These are phyloP conservation scores for Tuctoria greenei DNA, from an alignment of 176 grass and related monocot genomes.

Conservation along the genomic window DNA sequence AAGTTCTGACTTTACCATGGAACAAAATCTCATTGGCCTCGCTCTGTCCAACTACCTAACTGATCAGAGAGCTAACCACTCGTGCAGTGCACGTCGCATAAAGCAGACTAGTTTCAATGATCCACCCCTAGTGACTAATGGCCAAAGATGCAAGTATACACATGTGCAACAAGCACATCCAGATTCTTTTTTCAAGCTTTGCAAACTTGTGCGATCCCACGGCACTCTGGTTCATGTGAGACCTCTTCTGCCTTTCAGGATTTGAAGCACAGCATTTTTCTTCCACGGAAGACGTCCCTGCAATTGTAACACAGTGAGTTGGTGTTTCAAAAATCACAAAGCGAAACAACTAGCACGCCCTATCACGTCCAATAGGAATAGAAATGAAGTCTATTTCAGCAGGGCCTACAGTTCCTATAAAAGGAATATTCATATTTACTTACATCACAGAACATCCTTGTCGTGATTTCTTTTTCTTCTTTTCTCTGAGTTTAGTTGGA, in stretches of 20 bases:
- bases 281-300: conserved; percentile 60
- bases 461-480: conserved; percentile 88
- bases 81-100: conserved; percentile 35
- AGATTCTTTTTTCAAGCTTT: not conserved
- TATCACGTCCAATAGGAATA: conserved; percentile 14
- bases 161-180: conserved; percentile 39
- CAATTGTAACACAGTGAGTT: not conserved
- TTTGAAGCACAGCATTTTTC: conserved; percentile 75
- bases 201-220: not conserved
- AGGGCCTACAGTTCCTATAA: not conserved
- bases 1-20: conserved; percentile 8
- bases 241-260: conserved; percentile 39
- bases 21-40: conserved; percentile 35
- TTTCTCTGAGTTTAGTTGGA: conserved; percentile 80
- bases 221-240: conserved; percentile 11
- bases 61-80: conserved; percentile 35
- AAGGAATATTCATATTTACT: conserved; percentile 34
- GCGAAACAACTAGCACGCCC: not conserved
- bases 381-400: not conserved
- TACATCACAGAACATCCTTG: conserved; percentile 67
- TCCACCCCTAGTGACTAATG: conserved; percentile 51
- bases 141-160: conserved; percentile 71
- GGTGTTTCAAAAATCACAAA: not conserved
- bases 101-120: conserved; percentile 40
- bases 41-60: conserved; percentile 39